Evolutionary conservation across 371 early-diverging fungal species (phyloP).

Genomic region (Dinochytrium kinnereticum): DNA sequence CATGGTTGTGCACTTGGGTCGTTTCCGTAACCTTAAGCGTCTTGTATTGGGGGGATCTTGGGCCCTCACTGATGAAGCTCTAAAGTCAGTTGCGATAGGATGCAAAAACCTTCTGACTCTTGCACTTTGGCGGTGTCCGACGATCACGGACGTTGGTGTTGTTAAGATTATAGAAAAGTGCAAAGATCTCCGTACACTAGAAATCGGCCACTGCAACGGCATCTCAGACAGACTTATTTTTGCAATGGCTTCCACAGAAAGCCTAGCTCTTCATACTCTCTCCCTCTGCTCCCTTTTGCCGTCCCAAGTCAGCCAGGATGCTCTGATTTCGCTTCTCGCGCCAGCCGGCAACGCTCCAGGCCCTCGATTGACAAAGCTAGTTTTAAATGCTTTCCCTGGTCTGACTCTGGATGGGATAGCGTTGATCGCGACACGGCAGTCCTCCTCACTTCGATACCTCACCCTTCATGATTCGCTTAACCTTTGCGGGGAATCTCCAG

Average conservation of each 20-base stretch:
- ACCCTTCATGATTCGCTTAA: not conserved
- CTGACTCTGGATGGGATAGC: not conserved
- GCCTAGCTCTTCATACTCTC: not conserved
- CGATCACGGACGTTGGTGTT: conserved; percentile 9
- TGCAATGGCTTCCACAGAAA: not conserved
- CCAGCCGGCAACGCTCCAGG: not conserved
- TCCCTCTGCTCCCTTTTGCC: not conserved
- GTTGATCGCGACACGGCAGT: not conserved
- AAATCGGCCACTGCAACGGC: not conserved
- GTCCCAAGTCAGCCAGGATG: not conserved
- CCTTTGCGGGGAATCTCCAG: not conserved
- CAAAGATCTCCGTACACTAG: not conserved
- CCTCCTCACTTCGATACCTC: not conserved
- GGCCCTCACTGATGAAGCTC: conserved; percentile 14
- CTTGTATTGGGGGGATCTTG: conserved; percentile 16
- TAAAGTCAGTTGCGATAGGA: conserved; percentile 13
- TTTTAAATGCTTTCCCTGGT: not conserved
- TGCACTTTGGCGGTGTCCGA: not conserved
- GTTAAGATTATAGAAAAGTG: not conserved
- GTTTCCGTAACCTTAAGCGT: conserved; percentile 9
- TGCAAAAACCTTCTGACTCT: not conserved
- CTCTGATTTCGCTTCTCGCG: not conserved
- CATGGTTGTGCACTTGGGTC: not conserved
- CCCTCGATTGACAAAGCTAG: not conserved
- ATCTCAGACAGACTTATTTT: conserved; percentile 11